Evolutionary conservation across 805 yeast species (phyloP), one percentile per base, ranked within the genome.

Genomic region (Candida berthetii): DNA sequence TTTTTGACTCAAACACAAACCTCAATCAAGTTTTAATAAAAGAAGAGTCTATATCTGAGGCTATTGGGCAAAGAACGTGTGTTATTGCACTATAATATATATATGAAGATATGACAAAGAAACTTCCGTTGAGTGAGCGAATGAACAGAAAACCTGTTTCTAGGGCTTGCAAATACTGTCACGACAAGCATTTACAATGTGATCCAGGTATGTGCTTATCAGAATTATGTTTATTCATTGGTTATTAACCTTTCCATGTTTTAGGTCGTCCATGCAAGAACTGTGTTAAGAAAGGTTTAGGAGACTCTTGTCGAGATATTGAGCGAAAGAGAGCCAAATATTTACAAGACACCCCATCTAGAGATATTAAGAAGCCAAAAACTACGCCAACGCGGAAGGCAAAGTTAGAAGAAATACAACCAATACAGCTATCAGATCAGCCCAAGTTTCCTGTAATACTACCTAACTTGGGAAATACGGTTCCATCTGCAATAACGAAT

Each of bases 91-190:
- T 27, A 27, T 27, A 7, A 22, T 22, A 7, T 22, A 27, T 27
- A 5, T 27, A 27, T 27, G 18, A 40, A 13, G 22, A 33, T 10
- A 82, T 82, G 89, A 82, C 90, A 0, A 80, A 78, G 55, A 72
- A 68, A 47, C 72, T 82, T 19, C 69, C 81, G 1, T 59, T 61
- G 11, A 73, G 70, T 40, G 73, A 80, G 49, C 81, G 77, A 54
- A 64, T 62, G 34, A 64, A 60, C 31, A 60, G 91, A 36, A 76
- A 69, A 48, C 87, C 89, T 5, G 78, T 83, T 2, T 63, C 76
- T 8, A 69, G 82, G 36, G 93, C 91, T 2, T 84, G 93, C 53
- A 69, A 69, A 16, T 81, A 82, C 54, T 84, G 91, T 57, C 88
- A 83, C 54, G 61, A 70, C 20, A 84, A 84, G 48, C 93, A 83